Base-by-base conservation (phyloP, 106 monocot species). In the Dendrobium officinale region DNA sequence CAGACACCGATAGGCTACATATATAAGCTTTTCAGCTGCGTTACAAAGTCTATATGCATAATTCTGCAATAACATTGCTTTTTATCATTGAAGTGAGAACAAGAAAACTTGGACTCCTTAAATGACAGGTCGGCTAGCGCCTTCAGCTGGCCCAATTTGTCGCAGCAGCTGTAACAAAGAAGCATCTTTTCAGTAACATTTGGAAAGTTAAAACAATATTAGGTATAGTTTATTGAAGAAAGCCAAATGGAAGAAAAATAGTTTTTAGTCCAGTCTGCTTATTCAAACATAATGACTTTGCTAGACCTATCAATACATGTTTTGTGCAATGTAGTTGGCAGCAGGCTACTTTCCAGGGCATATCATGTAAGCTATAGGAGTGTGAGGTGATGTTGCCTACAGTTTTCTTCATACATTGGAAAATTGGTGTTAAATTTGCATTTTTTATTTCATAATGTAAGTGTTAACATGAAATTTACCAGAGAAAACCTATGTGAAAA, bases 101-200 rank as follows among this genome's bases (percentile, higher is more conserved):
- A 16, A 26, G 24, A 31, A 15, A 54, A 51, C 6, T 22, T 55
- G 77, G 24, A n/a, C 64, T 44, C 42, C 44, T 77, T 51, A 51
- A 2, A 29, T 24, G 33, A 37, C 20, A 55, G 82, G 40, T 67
- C 77, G 9, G 22, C 68, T 77, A 26, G 67, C 82, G 58, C 41
- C 42, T 40, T 82, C 82, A 41, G 42, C 51, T 45, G 77, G 54
- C 49, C 78, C 83, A 5, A 41, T 29, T 44, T 83, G 78, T 33
- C 79, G 58, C 73, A 79, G 55, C 31, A 75, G 56, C 79, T 83
- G 78, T 55, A 45, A 78, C 13, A 64, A 64, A 22, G 5, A 64
- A 24, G 13, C 24, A 10, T 26, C 64, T 24, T 8, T 64, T 26
- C 24, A 64, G 9, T 24, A 51, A 51, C 10, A 51, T 51, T 51